Evolutionary conservation across 2,329 filamentous ascomycete species (phyloP), one percentile per base, ranked within the genome.

Genomic region (Nakataea oryzae): DNA sequence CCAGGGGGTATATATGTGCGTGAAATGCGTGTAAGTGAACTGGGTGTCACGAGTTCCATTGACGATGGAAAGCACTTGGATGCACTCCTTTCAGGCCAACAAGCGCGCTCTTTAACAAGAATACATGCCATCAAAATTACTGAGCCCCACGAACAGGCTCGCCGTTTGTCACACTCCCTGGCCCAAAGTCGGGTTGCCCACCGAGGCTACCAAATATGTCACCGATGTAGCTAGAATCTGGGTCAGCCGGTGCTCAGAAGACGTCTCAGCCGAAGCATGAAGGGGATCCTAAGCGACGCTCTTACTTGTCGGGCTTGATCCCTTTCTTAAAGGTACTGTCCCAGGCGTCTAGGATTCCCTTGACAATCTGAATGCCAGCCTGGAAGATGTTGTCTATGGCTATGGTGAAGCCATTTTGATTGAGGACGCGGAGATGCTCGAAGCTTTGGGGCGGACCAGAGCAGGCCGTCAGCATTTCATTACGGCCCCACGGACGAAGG

Each of bases 181-280:
- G 79, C 0, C 87, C 87, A 71, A 89, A 90, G 69, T 88, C 84
- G 0, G 87, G 86, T 54, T 73, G 70, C 1, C 86, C 87, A 1
- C 86, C 87, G 4, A 91, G 73, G 12, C 82, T 86, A 17, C 86
- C 88, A 66, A 90, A 86, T 61, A 91, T 86, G 69, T 90, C 87
- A 7, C 87, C 87, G 50, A 90, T 74, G 67, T 91, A 91, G 34
- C 34, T 47, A 21, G n/a, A 17, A 47, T 17, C 14, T 17, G 34
- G 14, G 34, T 47, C 34, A 41, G 32, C 12, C 14, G 32, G 12
- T 13, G 32, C 14, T 41, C 8, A 41, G 14, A 9, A 8, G 32
- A 2, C 32, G 8, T 3, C 11, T 13, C 8, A 13, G 14, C 11
- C 8, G 32, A 13, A 3, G 14, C 32, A 14, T 14, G 32, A 14